Conservation (phyloP, 441 rosid genomes). For the Gossypium armourianum region DNA sequence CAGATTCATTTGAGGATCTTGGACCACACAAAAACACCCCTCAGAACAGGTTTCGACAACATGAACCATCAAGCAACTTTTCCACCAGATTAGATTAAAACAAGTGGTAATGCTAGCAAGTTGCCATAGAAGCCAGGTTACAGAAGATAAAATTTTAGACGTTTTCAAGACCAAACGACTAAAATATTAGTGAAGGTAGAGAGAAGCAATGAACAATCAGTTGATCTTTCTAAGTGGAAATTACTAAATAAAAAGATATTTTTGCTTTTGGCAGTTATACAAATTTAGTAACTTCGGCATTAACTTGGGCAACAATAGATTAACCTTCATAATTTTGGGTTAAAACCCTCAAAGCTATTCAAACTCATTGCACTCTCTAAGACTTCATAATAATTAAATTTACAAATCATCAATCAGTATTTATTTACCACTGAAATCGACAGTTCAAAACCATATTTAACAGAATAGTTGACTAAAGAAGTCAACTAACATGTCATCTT, state of each 20-base stretch:
- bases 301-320: background rate
- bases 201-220: background rate
- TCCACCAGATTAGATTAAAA: slow-evolving; percentile 1
- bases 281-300: background rate
- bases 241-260: background rate
- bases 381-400: background rate
- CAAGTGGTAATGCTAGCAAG: background rate
- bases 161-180: background rate
- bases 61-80: slow-evolving; percentile 2
- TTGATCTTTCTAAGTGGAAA: background rate
- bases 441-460: background rate
- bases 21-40: background rate
- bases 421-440: background rate
- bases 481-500: background rate
- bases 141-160: background rate
- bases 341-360: background rate
- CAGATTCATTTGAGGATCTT: background rate
- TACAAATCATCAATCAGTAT: background rate
- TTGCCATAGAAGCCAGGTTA: background rate
- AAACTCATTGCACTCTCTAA: background rate
- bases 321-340: background rate
- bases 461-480: background rate
- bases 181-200: background rate
- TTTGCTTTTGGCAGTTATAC: background rate
- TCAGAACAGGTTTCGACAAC: background rate